These are phyloP conservation scores for Fusarium musae DNA, from an alignment of 2,329 filamentous ascomycete genomes.

Conservation along the genomic window DNA sequence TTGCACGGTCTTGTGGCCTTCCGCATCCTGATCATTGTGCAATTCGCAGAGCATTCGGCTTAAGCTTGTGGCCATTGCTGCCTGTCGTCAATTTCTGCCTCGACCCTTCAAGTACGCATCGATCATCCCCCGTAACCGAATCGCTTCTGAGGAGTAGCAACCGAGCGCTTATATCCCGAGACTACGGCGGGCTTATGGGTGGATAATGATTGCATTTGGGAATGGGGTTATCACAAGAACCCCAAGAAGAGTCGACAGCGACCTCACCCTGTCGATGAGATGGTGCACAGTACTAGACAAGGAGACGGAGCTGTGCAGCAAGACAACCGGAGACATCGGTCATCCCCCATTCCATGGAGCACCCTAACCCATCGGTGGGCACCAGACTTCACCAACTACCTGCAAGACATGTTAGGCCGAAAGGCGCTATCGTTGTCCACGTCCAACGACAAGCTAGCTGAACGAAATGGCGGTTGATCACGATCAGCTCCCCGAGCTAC, in stretches of 20 bases:
- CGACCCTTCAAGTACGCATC: background rate
- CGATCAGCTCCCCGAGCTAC: background rate
- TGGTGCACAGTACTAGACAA: rapidly evolving
- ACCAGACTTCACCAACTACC: background rate
- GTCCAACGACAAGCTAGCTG: background rate
- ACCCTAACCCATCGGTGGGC: rapidly evolving
- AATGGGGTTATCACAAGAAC: background rate
- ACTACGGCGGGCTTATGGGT: rapidly evolving
- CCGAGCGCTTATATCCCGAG: background rate
- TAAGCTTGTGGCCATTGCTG: background rate
- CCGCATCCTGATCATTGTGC: rapidly evolving
- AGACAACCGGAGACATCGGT: rapidly evolving
- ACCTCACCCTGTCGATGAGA: rapidly evolving
- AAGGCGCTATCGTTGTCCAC: background rate
- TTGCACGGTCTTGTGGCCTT: background rate
- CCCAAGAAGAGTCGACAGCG: background rate
- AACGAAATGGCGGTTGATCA: background rate
- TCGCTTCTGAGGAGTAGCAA: background rate
- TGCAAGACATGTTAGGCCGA: rapidly evolving
- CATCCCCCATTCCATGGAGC: rapidly evolving
- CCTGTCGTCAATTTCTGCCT: background rate
- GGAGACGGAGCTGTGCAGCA: background rate
- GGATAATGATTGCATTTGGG: background rate
- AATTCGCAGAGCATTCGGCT: no score
- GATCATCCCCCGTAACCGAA: background rate